phyloP scores from a whole-genome alignment of 768 basidiomycete species.

The Dentipellis sp. region DNA sequence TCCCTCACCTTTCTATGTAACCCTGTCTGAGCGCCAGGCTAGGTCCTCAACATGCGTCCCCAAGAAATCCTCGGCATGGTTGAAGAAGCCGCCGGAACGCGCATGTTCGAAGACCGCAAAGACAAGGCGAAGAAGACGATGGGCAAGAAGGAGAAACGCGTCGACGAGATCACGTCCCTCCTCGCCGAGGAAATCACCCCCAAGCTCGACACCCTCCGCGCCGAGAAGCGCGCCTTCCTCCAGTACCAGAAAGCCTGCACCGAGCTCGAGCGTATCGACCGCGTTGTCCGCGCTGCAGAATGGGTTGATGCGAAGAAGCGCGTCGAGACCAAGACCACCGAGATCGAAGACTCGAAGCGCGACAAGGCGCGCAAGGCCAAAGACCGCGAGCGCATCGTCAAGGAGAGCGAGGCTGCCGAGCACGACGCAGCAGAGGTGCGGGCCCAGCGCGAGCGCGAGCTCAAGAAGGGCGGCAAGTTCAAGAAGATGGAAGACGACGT shows the following conservation, averaged over 20 bases:
- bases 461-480: constrained; percentile 88
- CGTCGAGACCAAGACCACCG: constrained; percentile 43
- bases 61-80: constrained; percentile 98
- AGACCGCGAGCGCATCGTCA: constrained; percentile 37
- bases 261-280: constrained; percentile 80
- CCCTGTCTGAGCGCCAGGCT: background rate
- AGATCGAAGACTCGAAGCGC: constrained; percentile 39
- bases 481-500: constrained; percentile 79
- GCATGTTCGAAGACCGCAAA: constrained; percentile 98
- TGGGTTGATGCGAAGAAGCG: constrained; percentile 60
- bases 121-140: constrained; percentile 95
- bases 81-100: constrained; percentile 95
- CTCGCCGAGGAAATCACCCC: constrained; percentile 89
- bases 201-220: constrained; percentile 83
- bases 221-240: constrained; percentile 82
- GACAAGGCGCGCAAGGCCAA: constrained; percentile 40
- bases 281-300: constrained; percentile 80
- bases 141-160: constrained; percentile 93
- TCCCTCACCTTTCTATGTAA: background rate
- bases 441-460: constrained; percentile 74
- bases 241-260: constrained; percentile 83
- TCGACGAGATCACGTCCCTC: constrained; percentile 76
- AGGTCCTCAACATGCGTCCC: constrained; percentile 96
- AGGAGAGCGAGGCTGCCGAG: constrained; percentile 58
- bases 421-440: constrained; percentile 56